phyloP scores from a whole-genome alignment of 1,139 yeast genomes.

The Candida sp. region DNA sequence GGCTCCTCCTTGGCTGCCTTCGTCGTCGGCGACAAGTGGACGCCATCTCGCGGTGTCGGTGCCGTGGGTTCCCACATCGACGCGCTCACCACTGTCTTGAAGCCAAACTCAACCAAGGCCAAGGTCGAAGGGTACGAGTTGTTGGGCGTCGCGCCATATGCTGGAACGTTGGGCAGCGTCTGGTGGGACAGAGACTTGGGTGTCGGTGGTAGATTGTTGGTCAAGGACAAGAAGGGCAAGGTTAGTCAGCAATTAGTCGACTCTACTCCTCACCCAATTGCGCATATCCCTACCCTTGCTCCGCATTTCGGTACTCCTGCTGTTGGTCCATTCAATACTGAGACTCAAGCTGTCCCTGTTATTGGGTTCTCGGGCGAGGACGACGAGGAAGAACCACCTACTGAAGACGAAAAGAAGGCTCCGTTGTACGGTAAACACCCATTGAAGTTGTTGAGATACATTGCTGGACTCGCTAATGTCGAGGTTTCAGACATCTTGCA shows the following conservation, averaged over 20 bases:
- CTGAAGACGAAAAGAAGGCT: conserved; percentile 35
- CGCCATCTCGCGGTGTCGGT: conserved; percentile 40
- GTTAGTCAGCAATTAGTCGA: conserved; percentile 31
- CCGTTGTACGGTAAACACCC: conserved; percentile 45
- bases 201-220: conserved; percentile 46
- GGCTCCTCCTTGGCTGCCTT: conserved; percentile 45
- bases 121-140: conserved; percentile 44
- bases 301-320: conserved; percentile 45
- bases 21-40: conserved; percentile 44
- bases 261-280: conserved; percentile 44
- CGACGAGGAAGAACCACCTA: conserved; percentile 22
- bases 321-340: conserved; percentile 35
- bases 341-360: conserved; percentile 48
- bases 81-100: conserved; percentile 42
- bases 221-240: conserved; percentile 25
- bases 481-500: conserved; percentile 30
- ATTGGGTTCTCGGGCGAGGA: conserved; percentile 32
- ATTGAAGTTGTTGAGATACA: conserved; percentile 36
- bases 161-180: conserved; percentile 37
- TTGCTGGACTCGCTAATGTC: conserved; percentile 32
- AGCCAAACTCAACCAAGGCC: conserved; percentile 36
- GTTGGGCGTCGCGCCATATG: conserved; percentile 49
- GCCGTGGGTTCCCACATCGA: conserved; percentile 49
- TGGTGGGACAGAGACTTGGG: conserved; percentile 54
- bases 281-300: conserved; percentile 47